Evolutionary conservation across 441 rosid genomes (phyloP).

Genomic region (Iberis amara): DNA sequence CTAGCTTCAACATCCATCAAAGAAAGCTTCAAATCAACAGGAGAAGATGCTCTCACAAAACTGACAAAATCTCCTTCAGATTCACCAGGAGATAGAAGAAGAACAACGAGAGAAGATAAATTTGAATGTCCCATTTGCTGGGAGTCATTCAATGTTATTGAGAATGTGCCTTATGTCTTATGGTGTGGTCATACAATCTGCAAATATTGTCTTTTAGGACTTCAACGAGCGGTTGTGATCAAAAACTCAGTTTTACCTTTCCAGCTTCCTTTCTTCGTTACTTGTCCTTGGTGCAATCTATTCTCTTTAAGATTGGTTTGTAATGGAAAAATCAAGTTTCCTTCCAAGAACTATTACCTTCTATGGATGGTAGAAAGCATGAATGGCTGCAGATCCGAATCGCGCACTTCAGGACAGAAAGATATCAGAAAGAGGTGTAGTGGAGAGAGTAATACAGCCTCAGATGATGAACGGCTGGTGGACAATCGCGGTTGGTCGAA

Average conservation of each 20-base stretch:
- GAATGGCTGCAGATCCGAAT: slow-evolving; percentile 52
- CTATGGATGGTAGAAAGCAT: slow-evolving; percentile 89
- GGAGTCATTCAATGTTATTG: slow-evolving; percentile 78
- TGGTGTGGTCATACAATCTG: slow-evolving; percentile 95
- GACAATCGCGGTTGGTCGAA: slow-evolving; percentile 29
- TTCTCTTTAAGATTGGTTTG: slow-evolving; percentile 61
- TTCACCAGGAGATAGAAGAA: slow-evolving; percentile 44
- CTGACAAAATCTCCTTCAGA: slow-evolving; percentile 38
- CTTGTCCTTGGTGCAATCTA: slow-evolving; percentile 84
- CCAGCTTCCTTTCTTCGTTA: slow-evolving; percentile 70
- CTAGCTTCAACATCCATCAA: slow-evolving; percentile 43
- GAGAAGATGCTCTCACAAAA: slow-evolving; percentile 28
- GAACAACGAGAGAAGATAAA: slow-evolving; percentile 47
- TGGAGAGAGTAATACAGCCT: slow-evolving; percentile 22
- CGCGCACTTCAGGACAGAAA: slow-evolving; percentile 32
- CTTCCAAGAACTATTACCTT: slow-evolving; percentile 73
- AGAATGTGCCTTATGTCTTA: slow-evolving; percentile 71
- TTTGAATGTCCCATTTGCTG: slow-evolving; percentile 83
- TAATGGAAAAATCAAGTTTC: slow-evolving; percentile 60
- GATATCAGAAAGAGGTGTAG: slow-evolving; percentile 33
- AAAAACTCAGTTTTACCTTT: slow-evolving; percentile 59
- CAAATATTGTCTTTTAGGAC: slow-evolving; percentile 66
- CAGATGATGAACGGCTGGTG: slow-evolving; percentile 26
- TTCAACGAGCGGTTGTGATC: slow-evolving; percentile 56
- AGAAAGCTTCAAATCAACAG: slow-evolving; percentile 36